A percentile compares a stretch with the other conserved stretches of the same genome.
Conservation (phyloP, 805 yeast species). For the Brettanomyces custersianus region DNA sequence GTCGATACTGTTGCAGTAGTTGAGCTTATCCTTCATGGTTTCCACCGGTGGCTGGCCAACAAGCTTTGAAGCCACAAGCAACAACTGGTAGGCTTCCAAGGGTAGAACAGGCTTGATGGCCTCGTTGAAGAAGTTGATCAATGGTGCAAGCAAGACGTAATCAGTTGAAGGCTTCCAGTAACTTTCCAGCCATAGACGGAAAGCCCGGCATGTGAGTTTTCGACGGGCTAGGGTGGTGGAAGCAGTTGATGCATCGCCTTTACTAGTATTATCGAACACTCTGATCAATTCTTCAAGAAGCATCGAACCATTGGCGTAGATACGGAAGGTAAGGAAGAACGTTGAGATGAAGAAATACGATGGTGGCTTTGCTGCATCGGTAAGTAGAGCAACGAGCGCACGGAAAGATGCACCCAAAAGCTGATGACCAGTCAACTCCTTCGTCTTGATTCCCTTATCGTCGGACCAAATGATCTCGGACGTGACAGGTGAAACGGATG, state of each 20-base stretch:
- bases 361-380: conserved; percentile 57
- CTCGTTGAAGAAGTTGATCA: conserved; percentile 74
- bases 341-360: conserved; percentile 63
- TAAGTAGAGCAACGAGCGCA: conserved; percentile 54
- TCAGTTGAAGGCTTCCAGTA: conserved; percentile 72
- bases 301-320: conserved; percentile 58
- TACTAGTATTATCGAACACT: conserved; percentile 45
- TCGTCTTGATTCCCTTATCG: conserved; percentile 33
- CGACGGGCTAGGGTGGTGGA: conserved; percentile 50
- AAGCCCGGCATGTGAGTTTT: conserved; percentile 55
- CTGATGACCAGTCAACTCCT: conserved; percentile 41
- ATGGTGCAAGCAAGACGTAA: conserved; percentile 51
- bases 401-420: conserved; percentile 65
- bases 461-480: conserved; percentile 4
- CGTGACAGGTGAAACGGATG: conserved; percentile 2
- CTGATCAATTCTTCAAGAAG: conserved; percentile 59
- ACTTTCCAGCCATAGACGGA: conserved; percentile 82
- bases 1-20: conserved; percentile 26
- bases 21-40: conserved; percentile 22
- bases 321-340: conserved; percentile 68
- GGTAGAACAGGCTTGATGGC: conserved; percentile 57
- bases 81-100: conserved; percentile 50
- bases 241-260: conserved; percentile 14
- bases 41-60: conserved; percentile 47
- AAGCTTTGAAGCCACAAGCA: conserved; percentile 54